Conservation (phyloP, 306 rosid genomes). For the Albizia julibrissin region DNA sequence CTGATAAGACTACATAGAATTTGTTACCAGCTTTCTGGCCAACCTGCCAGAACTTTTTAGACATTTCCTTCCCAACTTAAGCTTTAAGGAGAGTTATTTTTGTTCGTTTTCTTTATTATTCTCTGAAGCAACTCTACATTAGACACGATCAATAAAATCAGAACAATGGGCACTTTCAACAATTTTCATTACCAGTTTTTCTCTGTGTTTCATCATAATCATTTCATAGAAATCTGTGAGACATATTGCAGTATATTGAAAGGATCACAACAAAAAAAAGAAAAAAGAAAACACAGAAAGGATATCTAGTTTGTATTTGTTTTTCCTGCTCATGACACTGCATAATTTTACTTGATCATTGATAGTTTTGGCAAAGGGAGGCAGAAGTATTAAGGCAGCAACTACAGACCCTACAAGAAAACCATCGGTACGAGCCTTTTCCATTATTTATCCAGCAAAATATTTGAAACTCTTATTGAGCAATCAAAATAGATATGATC, state of each 20-base stretch:
- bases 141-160: neutral
- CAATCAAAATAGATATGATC: constrained; percentile 19
- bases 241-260: constrained; percentile 18
- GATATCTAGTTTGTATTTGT: constrained; percentile 1
- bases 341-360: constrained; percentile 30
- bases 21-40: neutral
- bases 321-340: constrained; percentile 11
- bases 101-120: neutral
- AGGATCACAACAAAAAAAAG: neutral
- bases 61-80: neutral
- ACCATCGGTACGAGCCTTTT: constrained; percentile 58
- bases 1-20: neutral
- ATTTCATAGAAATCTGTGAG: neutral
- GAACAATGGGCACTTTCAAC: neutral
- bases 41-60: neutral
- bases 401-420: constrained; percentile 72
- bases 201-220: neutral
- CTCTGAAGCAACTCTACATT: neutral
- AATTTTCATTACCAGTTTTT: neutral
- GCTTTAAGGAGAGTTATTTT: neutral
- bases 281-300: too few relatives aligned
- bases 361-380: constrained; percentile 84
- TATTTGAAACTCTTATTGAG: constrained; percentile 4
- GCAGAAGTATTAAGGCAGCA: constrained; percentile 72
- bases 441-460: constrained; percentile 20